phyloP scores from a whole-genome alignment of 176 grass and related monocot genomes.

The barley (Hordeum vulgare) region MorexV3_pseudomolecules_assembly NC_058522.1:527568621-527569120 shows the following conservation, averaged over 20 bases:
- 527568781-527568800: conserved; percentile 82
- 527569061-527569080: conserved; percentile 97
- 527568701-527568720: conserved; percentile 74
- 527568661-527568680: conserved; percentile 97
- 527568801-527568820: conserved; percentile 90
- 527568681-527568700: conserved; percentile 65
- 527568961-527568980: conserved; percentile 98
- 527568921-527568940: too few relatives aligned
- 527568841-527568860: conserved; percentile 89
- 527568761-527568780: conserved; percentile 96
- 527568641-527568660: conserved; percentile 76
- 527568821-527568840: conserved; percentile 97
- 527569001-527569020: conserved; percentile 91
- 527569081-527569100: conserved; percentile 84
- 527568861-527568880: conserved; percentile 83
- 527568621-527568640: conserved; percentile 92
- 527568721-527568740: conserved; percentile 98
- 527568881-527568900: too few relatives aligned
- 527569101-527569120: conserved; percentile 98
- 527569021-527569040: conserved; percentile 93
- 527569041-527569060: conserved; percentile 98
- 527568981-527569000: conserved; percentile 98
- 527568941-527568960: conserved; percentile 96
- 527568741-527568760: conserved; percentile 94
- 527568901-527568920: too few relatives aligned